Base-by-base conservation (phyloP, 805 yeast species). In the Isabelozyma heimii region DNA sequence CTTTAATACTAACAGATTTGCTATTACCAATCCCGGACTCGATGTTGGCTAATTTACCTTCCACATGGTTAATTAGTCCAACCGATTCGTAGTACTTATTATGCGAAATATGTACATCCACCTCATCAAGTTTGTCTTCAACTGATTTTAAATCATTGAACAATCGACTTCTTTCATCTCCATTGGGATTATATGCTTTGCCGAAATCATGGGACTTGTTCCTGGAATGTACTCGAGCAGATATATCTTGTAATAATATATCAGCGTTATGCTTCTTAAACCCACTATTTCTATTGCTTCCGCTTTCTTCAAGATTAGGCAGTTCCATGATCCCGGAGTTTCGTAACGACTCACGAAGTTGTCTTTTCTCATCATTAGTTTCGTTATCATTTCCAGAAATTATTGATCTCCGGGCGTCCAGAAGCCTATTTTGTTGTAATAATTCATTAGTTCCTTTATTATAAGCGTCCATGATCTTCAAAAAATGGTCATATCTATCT, bases 51-150 rank as follows among this genome's bases (percentile, higher is more conserved):
- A 73, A 53, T 46, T 68, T 65, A 12, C 57, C 54, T 47, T 72
- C 76, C 38, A 73, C 70, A 52, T 70, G 70, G 28, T 60, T 61
- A 40, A 74, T 63, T 26, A 70, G 57, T 7, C 75, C 76, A 15
- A 77, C 79, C 4, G 81, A 73, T 40, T 69, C 72, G 45, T 61
- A 66, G 56, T 77, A 85, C 47, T 77, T 75, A 46, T 80, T 77
- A 56, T 86, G 84, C 9, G 89, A 85, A 24, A 87, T 73, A 47
- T 75, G 75, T 12, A 85, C 81, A 60, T 88, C 94, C 40, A 86
- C 74, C 47, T 85, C 89, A 58, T 87, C 90, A 14, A 87, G 70
- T 30, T 73, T 65, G 46, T 83, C 86, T 56, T 85, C 91, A 12
- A 83, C 69, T 28, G 67, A 67, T 47, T 80, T 78, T 47, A 85